These are phyloP conservation scores for Blastocystis sp. DNA, from an alignment of 352 stramenopile genomes.

Conservation along the genomic window DNA sequence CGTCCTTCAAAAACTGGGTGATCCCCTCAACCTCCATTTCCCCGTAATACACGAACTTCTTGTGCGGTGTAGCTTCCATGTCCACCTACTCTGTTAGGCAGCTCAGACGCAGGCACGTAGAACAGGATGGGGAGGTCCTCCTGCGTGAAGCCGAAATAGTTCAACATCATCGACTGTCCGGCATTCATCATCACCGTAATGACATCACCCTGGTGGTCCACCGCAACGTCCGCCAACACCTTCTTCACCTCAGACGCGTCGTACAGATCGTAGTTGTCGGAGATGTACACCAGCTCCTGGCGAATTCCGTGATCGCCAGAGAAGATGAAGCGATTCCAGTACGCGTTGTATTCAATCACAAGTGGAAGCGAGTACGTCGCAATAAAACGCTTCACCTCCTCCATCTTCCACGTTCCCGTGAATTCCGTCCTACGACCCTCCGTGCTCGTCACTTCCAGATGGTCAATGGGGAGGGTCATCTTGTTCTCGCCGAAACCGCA, in stretches of 20 bases:
- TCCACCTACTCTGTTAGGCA: background rate
- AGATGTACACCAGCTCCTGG: slow-evolving; percentile 56
- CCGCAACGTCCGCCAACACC: background rate
- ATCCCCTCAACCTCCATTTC: slow-evolving; percentile 8
- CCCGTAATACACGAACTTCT: slow-evolving; percentile 48
- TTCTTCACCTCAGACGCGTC: background rate
- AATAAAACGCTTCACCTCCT: slow-evolving; percentile 10
- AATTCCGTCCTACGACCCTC: background rate
- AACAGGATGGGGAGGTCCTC: slow-evolving; percentile 48
- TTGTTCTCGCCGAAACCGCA: slow-evolving; percentile 23
- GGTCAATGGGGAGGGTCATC: slow-evolving; percentile 12
- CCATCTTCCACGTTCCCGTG: slow-evolving; percentile 29
- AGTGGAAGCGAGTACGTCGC: slow-evolving; percentile 4
- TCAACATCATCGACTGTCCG: background rate
- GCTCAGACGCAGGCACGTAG: background rate
- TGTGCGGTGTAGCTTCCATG: background rate
- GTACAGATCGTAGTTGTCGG: background rate
- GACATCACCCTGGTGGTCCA: background rate
- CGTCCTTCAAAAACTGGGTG: background rate
- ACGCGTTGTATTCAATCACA: background rate
- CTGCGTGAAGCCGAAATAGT: slow-evolving; percentile 37
- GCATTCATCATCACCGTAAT: slow-evolving; percentile 25
- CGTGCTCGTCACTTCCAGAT: slow-evolving; percentile 12
- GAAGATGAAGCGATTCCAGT: slow-evolving; percentile 51
- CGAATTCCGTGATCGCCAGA: background rate